Conservation (phyloP, 768 basidiomycete genomes). For the Suillus decipiens region DNA sequence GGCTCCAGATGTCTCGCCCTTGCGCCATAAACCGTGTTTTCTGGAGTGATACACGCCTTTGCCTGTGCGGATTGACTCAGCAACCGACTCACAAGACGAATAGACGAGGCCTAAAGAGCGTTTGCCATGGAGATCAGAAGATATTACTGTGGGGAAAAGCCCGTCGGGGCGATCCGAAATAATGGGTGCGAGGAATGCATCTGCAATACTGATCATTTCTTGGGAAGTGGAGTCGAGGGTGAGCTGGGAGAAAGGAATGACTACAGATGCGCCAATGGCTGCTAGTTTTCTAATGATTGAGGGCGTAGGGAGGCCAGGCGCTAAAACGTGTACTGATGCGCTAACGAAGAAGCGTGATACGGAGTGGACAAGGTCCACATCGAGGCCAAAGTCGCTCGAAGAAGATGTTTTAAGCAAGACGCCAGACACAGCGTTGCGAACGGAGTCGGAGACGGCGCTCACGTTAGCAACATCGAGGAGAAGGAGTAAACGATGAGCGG, state of each 20-base stretch:
- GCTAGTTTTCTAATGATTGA: constrained; percentile 62
- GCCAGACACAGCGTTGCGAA: constrained; percentile 73
- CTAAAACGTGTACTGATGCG: constrained; percentile 62
- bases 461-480: constrained; percentile 74
- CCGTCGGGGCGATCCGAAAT: constrained; percentile 88
- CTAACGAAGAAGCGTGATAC: constrained; percentile 73
- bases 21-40: constrained; percentile 94
- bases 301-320: constrained; percentile 53
- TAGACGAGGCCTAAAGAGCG: constrained; percentile 92
- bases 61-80: constrained; percentile 83
- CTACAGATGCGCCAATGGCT: constrained; percentile 60
- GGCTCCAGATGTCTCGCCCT: constrained; percentile 95
- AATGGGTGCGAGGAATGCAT: constrained; percentile 83
- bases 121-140: constrained; percentile 64
- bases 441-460: constrained; percentile 73
- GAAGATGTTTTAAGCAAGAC: constrained; percentile 76
- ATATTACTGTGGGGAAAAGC: constrained; percentile 90
- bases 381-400: constrained; percentile 35
- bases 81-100: constrained; percentile 84
- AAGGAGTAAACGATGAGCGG: constrained; percentile 71
- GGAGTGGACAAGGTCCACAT: constrained; percentile 76
- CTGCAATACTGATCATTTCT: constrained; percentile 69
- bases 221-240: constrained; percentile 56
- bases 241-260: constrained; percentile 73
- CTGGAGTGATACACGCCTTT: constrained; percentile 96